Conservation (phyloP, 2,329 filamentous ascomycete genomes). For the Verticillium isaacii region DNA sequence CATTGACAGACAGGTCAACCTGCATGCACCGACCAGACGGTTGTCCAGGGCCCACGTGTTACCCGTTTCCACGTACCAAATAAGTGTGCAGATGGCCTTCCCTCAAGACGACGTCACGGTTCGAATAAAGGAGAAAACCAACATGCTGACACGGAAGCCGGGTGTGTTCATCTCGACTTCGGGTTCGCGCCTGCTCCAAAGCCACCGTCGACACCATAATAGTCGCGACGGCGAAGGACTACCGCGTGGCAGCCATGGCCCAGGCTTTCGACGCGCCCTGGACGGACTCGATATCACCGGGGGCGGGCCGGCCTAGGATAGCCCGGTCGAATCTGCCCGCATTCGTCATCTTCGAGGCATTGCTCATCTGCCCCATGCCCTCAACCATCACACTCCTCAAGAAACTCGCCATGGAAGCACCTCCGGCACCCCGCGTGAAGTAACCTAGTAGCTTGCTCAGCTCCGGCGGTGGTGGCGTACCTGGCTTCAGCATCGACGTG, state of each 20-base stretch:
- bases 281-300: neutral
- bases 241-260: neutral
- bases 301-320: neutral
- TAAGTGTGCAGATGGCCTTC: too few species aligned
- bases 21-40: too few species aligned
- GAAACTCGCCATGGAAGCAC: neutral
- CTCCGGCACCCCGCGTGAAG: slow-evolving; percentile 8
- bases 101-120: too few species aligned
- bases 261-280: neutral
- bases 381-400: neutral
- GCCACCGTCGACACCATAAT: too few species aligned
- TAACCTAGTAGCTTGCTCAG: slow-evolving; percentile 8
- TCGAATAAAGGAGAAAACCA: too few species aligned
- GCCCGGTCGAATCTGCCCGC: neutral
- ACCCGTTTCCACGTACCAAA: too few species aligned
- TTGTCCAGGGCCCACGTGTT: too few species aligned
- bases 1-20: too few species aligned
- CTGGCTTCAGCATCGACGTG: slow-evolving; percentile 6
- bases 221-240: neutral
- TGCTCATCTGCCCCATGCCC: neutral
- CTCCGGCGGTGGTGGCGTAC: neutral
- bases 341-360: neutral
- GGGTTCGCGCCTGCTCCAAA: too few species aligned
- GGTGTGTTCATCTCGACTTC: too few species aligned
- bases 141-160: too few species aligned